Conservation (phyloP, 139 green algal species). For the Micromonas commoda region DNA sequence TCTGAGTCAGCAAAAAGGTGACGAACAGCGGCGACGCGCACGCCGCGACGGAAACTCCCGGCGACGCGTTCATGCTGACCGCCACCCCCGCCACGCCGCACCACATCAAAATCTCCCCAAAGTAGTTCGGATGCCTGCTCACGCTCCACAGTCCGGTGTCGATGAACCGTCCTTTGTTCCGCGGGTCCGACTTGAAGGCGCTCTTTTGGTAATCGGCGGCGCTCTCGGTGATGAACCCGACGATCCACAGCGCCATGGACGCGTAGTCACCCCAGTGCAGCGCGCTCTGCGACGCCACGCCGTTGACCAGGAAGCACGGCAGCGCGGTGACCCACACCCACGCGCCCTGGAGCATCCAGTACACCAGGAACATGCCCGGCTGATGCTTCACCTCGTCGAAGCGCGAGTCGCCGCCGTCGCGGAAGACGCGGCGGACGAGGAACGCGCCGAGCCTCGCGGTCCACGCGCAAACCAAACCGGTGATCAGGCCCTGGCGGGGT, state of each 20-base stretch:
- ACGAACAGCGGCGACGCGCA: constrained; percentile 57
- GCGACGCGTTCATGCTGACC: background rate
- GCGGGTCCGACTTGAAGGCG: constrained; percentile 56
- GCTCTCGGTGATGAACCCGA: constrained; percentile 55
- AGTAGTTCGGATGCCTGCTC: constrained; percentile 80
- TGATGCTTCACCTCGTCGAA: constrained; percentile 70
- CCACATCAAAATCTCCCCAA: constrained; percentile 76
- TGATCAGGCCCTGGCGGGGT: constrained; percentile 40
- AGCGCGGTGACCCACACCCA: constrained; percentile 72
- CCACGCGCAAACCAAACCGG: constrained; percentile 62
- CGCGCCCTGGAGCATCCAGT: constrained; percentile 71
- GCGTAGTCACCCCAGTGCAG: constrained; percentile 32
- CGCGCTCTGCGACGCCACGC: constrained; percentile 5
- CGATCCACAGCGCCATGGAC: constrained; percentile 44
- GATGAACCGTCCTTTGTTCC: constrained; percentile 74
- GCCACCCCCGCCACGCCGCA: constrained; percentile 46
- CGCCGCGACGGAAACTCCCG: background rate
- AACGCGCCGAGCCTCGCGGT: constrained; percentile 61
- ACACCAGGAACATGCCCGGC: constrained; percentile 51
- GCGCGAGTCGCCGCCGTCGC: constrained; percentile 59
- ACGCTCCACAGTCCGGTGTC: constrained; percentile 64
- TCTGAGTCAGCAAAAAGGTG: constrained; percentile 53
- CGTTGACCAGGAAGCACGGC: constrained; percentile 68
- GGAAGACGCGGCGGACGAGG: constrained; percentile 59
- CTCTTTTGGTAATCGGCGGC: constrained; percentile 72